Percentiles rank a stretch among this genome's conserved stretches.
Conservation (phyloP, 106 monocot species). For the Xerophyta viscosa region DNA sequence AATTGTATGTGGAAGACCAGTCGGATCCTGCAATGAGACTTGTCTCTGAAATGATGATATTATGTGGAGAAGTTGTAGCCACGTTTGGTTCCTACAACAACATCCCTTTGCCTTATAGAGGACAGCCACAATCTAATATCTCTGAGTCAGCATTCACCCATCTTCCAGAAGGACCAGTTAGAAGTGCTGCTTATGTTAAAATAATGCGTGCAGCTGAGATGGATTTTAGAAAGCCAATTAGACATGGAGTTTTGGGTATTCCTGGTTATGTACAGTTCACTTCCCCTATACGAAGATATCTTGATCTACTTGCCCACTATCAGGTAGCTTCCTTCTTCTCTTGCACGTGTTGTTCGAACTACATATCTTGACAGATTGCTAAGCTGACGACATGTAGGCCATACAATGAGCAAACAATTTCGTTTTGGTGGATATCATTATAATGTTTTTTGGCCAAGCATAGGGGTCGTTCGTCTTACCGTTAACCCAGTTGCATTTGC, state of each 20-base stretch:
- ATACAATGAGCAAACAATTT: too few species aligned
- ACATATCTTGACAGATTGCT: too few species aligned
- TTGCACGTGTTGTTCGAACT: too few species aligned
- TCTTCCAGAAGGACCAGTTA: constrained; percentile 88
- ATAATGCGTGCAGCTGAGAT: constrained; percentile 88
- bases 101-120: constrained; percentile 88
- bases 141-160: constrained; percentile 64
- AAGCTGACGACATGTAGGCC: too few species aligned
- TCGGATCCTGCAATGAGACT: constrained; percentile 74
- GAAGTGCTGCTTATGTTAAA: constrained; percentile 80
- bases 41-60: constrained; percentile 96
- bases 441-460: too few species aligned
- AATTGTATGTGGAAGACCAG: constrained; percentile 75
- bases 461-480: too few species aligned
- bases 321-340: constrained; percentile 69
- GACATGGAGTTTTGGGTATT: constrained; percentile 77
- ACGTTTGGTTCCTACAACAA: constrained; percentile 84
- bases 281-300: constrained; percentile 87
- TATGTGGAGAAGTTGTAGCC: constrained; percentile 89
- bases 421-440: too few species aligned
- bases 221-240: constrained; percentile 63
- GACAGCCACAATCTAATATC: constrained; percentile 83
- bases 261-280: constrained; percentile 98
- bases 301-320: constrained; percentile 89
- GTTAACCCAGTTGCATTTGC: too few species aligned